phyloP scores from a whole-genome alignment of 2,329 filamentous ascomycete species.

The Scleromitrula shiraiana region DNA sequence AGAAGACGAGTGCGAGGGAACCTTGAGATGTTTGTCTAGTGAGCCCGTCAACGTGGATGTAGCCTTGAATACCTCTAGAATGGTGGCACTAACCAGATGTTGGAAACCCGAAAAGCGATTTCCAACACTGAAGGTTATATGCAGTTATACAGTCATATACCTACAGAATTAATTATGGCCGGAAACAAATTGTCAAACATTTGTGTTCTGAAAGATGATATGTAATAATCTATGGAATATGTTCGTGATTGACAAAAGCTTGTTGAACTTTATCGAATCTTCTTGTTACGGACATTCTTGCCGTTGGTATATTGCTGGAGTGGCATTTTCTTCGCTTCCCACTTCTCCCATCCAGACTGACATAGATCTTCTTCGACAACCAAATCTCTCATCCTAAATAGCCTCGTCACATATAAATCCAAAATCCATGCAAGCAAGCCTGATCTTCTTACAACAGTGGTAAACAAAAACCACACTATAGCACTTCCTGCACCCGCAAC shows the following conservation, averaged over 20 bases:
- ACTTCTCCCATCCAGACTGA: constrained; percentile 90
- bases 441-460: constrained; percentile 53
- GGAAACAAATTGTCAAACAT: too few species aligned
- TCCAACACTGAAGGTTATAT: too few species aligned
- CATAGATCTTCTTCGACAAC: constrained; percentile 81
- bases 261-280: constrained; percentile 17
- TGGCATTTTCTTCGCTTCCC: constrained; percentile 47
- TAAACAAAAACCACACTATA: constrained; percentile 69
- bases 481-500: constrained; percentile 64
- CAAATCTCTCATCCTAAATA: constrained; percentile 72
- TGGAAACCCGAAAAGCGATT: too few species aligned
- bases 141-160: too few species aligned
- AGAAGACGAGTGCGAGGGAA: too few species aligned
- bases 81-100: too few species aligned
- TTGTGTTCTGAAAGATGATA: too few species aligned
- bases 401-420: constrained; percentile 53
- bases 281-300: constrained; percentile 13
- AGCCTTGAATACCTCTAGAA: too few species aligned
- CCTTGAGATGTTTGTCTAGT: too few species aligned
- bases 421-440: constrained; percentile 69
- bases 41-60: too few species aligned
- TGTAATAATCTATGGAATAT: background rate
- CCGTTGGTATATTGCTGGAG: constrained; percentile 27
- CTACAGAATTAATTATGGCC: too few species aligned
- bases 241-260: background rate